phyloP scores from a whole-genome alignment of 2,329 filamentous ascomycete genomes.

The Aureobasidium lini region DNA sequence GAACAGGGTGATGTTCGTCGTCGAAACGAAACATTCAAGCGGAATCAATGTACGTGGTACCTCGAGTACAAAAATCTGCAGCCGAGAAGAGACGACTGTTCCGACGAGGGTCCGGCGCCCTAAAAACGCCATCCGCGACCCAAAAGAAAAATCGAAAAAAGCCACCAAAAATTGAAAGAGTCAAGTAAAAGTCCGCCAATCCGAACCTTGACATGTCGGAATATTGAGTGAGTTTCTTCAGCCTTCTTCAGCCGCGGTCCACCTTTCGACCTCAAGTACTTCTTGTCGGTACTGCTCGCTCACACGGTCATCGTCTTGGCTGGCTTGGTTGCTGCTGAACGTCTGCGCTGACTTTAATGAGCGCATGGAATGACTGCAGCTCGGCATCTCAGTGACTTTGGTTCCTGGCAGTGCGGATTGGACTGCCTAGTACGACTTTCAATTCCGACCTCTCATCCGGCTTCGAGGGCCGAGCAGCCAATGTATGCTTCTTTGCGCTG shows the following conservation, averaged over 20 bases:
- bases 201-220: neutral
- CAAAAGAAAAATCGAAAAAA: neutral
- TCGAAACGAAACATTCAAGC: too few species aligned
- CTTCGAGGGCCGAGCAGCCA: too few species aligned
- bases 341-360: neutral
- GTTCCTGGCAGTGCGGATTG: too few species aligned
- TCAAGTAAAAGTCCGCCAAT: constrained; percentile 5
- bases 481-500: too few species aligned
- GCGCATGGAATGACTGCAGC: too few species aligned
- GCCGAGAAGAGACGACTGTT: neutral
- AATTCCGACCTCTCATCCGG: too few species aligned
- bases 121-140: neutral
- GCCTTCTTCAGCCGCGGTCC: neutral
- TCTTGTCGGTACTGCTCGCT: neutral
- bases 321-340: neutral
- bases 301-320: neutral
- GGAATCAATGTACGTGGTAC: neutral
- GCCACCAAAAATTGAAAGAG: neutral
- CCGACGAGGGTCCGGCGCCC: neutral
- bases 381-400: too few species aligned
- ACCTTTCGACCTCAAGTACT: neutral
- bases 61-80: neutral
- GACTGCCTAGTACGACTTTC: too few species aligned
- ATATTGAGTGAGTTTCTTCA: neutral
- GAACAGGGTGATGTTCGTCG: neutral